A percentile compares a stretch with the other conserved stretches of the same genome.
These are phyloP conservation scores for Quercus gilva DNA, from an alignment of 306 rosid species.

Conservation along the genomic window DNA sequence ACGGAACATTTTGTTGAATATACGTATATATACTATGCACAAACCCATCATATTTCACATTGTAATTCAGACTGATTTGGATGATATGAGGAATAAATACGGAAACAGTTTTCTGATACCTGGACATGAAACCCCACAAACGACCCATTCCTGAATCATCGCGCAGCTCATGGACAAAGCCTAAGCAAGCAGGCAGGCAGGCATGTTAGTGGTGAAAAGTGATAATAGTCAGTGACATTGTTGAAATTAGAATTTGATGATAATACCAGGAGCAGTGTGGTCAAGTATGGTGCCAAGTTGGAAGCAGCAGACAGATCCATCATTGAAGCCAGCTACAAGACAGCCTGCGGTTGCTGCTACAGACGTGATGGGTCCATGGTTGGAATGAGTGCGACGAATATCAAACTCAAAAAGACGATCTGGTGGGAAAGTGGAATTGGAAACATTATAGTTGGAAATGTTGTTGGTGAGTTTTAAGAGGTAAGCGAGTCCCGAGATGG, in stretches of 20 bases:
- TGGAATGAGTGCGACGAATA: slow-evolving; percentile 36
- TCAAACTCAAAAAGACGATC: slow-evolving; percentile 55
- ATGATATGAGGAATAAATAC: background rate
- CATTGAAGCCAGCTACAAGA: slow-evolving; percentile 62
- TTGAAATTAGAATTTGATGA: background rate
- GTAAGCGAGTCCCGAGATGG: slow-evolving; percentile 67
- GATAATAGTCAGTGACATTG: background rate
- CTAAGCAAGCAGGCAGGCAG: slow-evolving; percentile 28
- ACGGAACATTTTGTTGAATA: no score
- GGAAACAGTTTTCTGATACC: slow-evolving; percentile 35
- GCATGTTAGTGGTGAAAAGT: background rate
- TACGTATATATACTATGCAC: background rate
- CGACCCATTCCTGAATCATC: slow-evolving; percentile 87
- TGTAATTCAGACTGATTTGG: background rate
- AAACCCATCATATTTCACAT: background rate
- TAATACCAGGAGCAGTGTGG: slow-evolving; percentile 60
- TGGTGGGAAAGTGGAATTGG: slow-evolving; percentile 42
- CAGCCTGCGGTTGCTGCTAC: slow-evolving; percentile 58
- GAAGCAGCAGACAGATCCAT: slow-evolving; percentile 74
- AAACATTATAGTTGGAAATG: slow-evolving; percentile 39
- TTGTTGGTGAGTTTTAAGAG: slow-evolving; percentile 51
- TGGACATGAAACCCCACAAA: slow-evolving; percentile 82
- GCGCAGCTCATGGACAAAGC: slow-evolving; percentile 66
- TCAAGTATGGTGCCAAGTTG: slow-evolving; percentile 64
- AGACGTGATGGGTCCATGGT: slow-evolving; percentile 43